phyloP scores from a whole-genome alignment of 805 yeast species.

The Candida golubevii region DNA sequence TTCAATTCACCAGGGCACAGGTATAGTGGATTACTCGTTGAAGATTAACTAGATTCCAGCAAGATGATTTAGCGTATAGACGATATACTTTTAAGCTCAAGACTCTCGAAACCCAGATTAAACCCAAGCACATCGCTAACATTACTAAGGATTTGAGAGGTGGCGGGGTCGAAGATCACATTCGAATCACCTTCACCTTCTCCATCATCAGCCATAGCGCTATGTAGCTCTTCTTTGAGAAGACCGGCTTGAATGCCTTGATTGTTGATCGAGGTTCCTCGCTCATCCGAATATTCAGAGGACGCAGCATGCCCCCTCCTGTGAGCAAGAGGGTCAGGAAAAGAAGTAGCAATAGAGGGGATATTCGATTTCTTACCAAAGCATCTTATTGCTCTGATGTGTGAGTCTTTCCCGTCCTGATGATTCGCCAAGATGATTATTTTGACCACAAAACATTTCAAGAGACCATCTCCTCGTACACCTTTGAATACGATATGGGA shows the following conservation, averaged over 20 bases:
- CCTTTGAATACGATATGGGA: constrained; percentile 57
- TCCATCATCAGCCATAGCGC: background rate
- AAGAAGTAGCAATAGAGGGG: constrained; percentile 6
- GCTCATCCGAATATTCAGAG: constrained; percentile 3
- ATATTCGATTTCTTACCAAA: constrained; percentile 35
- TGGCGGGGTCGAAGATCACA: constrained; percentile 18
- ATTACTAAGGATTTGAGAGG: constrained; percentile 27
- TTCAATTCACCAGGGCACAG: constrained; percentile 87
- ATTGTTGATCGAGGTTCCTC: constrained; percentile 14
- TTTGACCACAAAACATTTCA: constrained; percentile 65
- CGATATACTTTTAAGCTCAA: constrained; percentile 34
- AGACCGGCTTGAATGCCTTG: background rate
- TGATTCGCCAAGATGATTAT: constrained; percentile 70
- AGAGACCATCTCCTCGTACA: constrained; percentile 48
- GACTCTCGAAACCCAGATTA: constrained; percentile 39
- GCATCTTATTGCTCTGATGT: constrained; percentile 68
- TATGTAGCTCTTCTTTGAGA: background rate
- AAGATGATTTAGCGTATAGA: constrained; percentile 26
- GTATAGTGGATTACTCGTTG: constrained; percentile 77
- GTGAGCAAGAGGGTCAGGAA: background rate
- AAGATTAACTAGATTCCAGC: constrained; percentile 43
- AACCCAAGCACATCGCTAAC: constrained; percentile 39
- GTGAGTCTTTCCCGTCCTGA: constrained; percentile 95
- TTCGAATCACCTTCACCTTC: constrained; percentile 10
- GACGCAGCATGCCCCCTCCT: background rate